Base-by-base conservation (phyloP, 345 rosid genomes). In the Lagerstroemia speciosa region DNA sequence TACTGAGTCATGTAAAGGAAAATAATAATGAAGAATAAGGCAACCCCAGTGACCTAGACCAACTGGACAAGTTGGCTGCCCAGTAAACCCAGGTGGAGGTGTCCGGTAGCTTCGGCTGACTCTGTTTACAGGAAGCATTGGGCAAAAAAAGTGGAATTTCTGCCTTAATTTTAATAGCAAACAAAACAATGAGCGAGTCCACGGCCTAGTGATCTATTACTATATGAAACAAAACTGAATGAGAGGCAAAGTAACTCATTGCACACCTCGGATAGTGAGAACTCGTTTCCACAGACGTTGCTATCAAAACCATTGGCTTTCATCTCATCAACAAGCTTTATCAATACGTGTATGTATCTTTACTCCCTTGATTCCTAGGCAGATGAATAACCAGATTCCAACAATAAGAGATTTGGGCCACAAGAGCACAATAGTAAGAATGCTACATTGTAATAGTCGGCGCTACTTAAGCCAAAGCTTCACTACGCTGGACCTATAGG, bases 51-150 rank as follows among this genome's bases (percentile, higher is more conserved):
- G 43, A 89, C 96, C 99, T 46, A 94, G 93, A 79, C 97, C 89
- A 67, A 91, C 85, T 1, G 97, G 96, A 71, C 99, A 91, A 65
- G 92, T 84, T 46, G 99, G 98, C 70, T 91, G 79, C 82, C 85
- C 97, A 0, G 87, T 83, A 73, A 85, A 91, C 53, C 90, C 95
- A 17, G 41, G 36, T 0, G 96, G 93, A 8, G 96, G 83, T 0
- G 83, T 75, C 90, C 80, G 1, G 96, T 88, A 69, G 82, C 78
- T 71, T 88, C 88, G 4, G 78, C 88, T 31, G 78, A 83, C 33
- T 87, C 98, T 0, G 86, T 83, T 73, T 76, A 86, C 74, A 94
- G 85, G 12, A 41, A 71, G 70, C 72, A 81, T 78, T n/a, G n/a
- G n/a, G 73, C 68, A 87, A 43, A 93, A 81, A 64, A 89, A 82